These are phyloP conservation scores for Purpureocillium lavendulum DNA, from an alignment of 2,329 filamentous ascomycete genomes.

Conservation along the genomic window DNA sequence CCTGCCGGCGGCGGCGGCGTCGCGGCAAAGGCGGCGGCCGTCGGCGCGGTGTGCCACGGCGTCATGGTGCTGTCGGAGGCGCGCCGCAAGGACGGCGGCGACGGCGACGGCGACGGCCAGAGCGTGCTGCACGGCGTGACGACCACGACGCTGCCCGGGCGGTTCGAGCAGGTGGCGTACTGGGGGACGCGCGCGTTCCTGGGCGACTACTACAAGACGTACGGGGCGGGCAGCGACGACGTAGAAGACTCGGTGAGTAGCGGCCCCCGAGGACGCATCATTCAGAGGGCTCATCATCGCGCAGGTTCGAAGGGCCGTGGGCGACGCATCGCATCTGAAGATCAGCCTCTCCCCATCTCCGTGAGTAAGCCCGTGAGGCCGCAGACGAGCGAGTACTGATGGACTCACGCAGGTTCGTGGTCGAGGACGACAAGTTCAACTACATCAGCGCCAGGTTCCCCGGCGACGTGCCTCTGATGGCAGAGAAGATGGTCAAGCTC, in stretches of 20 bases:
- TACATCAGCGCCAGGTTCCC: conserved; percentile 40
- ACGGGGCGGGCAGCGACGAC: conserved; percentile 39
- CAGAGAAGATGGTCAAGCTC: conserved; percentile 8
- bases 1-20: too few relatives aligned
- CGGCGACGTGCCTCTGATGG: conserved; percentile 25
- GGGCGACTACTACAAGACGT: conserved; percentile 50
- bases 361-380: too few relatives aligned
- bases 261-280: not conserved
- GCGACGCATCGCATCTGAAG: conserved; percentile 34
- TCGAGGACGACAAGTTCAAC: conserved; percentile 39
- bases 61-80: conserved; percentile 40
- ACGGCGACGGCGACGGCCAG: conserved; percentile 26
- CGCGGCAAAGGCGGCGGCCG: conserved; percentile 26
- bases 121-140: conserved; percentile 37
- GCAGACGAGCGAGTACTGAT: too few relatives aligned
- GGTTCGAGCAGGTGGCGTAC: conserved; percentile 40
- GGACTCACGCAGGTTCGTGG: conserved; percentile 29
- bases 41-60: conserved; percentile 44
- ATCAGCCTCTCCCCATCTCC: conserved; percentile 30
- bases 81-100: conserved; percentile 20
- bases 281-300: not conserved
- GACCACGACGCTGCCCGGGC: conserved; percentile 39
- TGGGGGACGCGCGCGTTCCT: conserved; percentile 39
- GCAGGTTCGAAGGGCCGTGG: conserved; percentile 34
- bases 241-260: conserved; percentile 35